Evolutionary conservation across 495 filamentous ascomycete genomes (phyloP), one percentile per base, ranked within the genome.

Genomic region (Xylaria telfairii): DNA sequence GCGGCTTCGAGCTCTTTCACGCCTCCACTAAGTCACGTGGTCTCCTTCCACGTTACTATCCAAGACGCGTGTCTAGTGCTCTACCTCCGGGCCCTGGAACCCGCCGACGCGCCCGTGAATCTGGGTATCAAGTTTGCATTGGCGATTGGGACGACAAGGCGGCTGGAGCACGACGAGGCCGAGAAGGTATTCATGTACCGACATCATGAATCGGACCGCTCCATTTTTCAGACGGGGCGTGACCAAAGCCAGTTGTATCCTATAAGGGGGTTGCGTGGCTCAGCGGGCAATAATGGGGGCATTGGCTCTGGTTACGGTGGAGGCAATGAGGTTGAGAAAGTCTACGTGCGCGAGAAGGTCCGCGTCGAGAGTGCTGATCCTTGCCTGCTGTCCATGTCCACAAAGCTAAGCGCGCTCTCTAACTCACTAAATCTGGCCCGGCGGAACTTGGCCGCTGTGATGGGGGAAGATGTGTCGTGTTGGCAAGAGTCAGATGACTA

Each of bases 351-450:
- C 71, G 96, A 98, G 75, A 97, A 97, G 79, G 88, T 99, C 12
- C 87, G 89, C 37, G 93, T 98, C 7, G 96, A 97, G 82, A 95
- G 90, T 68, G 92, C 94, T 67, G 96, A 99, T 77, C 96, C 96
- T 39, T 93, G 90, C 76, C 73, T 99, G 71, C 88, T 99, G 82
- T 89, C 91, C n/a, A 84, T 95, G 19, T 91, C 92, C 83, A 92
- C 93, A 4, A 99, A 99, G 81, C 79, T 99, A 80, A 90, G 86
- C 34, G 93, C 93, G 26, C 78, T 98, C 67, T 91, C 93, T 63
- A 89, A 95, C 75, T 88, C 88, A 65, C 84, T 98, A 12, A 84
- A 79, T 65, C 82, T 90, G 67, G 90, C 90, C 76, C 86, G 93
- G 69, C 79, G 86, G 73, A 91, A 91, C n/a, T 78, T 98, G 76